phyloP scores from a whole-genome alignment of 1,284 basidiomycete genomes.

The Mycosarcoma mackinlayi region DNA sequence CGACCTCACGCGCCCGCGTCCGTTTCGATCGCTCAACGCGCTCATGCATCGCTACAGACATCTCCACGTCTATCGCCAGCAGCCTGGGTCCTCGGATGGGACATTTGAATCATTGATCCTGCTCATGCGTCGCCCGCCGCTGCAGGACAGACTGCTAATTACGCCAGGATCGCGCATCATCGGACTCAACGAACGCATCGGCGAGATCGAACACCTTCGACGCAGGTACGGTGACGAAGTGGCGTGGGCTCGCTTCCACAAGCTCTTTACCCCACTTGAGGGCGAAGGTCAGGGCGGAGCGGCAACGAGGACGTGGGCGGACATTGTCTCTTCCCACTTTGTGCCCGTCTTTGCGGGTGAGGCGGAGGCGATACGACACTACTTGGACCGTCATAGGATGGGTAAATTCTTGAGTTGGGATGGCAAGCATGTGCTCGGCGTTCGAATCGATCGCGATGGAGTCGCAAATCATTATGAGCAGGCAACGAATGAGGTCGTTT shows the following conservation, averaged over 20 bases:
- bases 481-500: background rate
- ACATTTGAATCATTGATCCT: conserved; percentile 1
- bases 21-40: conserved; percentile 17
- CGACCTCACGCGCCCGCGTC: conserved; percentile 17
- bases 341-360: background rate
- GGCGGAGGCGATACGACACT: background rate
- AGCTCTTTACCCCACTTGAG: conserved; percentile 5
- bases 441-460: conserved; percentile 4
- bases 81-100: background rate
- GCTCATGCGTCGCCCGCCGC: background rate
- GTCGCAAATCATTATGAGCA: conserved; percentile 13
- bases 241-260: conserved; percentile 21
- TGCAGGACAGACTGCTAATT: background rate
- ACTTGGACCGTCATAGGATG: conserved; percentile 8
- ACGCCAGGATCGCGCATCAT: conserved; percentile 1
- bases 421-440: conserved; percentile 6
- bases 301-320: conserved; percentile 9
- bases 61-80: conserved; percentile 16
- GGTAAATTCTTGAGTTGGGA: conserved; percentile 25
- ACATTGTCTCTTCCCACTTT: conserved; percentile 6
- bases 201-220: conserved; percentile 12
- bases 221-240: conserved; percentile 7
- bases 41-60: conserved; percentile 18
- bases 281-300: background rate
- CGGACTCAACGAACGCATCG: conserved; percentile 13